Percentiles rank a stretch among this genome's conserved stretches.
Conservation (phyloP, 2,329 filamentous ascomycete species). For the Hymenoscyphus fructigenus region DNA sequence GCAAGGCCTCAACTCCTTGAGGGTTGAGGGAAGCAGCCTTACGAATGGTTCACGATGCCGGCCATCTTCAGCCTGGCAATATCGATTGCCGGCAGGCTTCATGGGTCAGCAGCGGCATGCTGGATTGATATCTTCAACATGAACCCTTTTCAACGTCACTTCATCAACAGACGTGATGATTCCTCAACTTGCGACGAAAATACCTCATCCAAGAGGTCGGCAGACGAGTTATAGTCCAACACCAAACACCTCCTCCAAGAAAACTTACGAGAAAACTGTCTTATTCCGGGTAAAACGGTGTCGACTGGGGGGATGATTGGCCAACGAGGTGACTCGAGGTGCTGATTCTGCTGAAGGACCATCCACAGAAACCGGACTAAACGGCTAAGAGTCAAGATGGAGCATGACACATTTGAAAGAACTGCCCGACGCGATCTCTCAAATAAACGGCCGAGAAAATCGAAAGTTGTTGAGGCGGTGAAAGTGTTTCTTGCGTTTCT, state of each 20-base stretch:
- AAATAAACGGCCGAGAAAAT: conserved; percentile 18
- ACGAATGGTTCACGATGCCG: conserved; percentile 34
- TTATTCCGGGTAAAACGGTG: conserved; percentile 24
- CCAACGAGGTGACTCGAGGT: conserved; percentile 9
- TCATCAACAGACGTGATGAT: conserved; percentile 13
- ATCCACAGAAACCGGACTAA: not conserved
- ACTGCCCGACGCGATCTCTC: conserved; percentile 7
- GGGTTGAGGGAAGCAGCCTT: conserved; percentile 28
- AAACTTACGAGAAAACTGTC: conserved; percentile 16
- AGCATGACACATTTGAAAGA: conserved; percentile 15
- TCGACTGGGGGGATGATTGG: conserved; percentile 18
- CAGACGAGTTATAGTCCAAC: conserved; percentile 16
- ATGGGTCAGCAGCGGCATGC: conserved; percentile 28
- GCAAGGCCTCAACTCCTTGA: conserved; percentile 26
- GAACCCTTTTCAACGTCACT: conserved; percentile 24
- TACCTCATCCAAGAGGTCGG: conserved; percentile 1
- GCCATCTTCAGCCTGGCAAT: conserved; percentile 26
- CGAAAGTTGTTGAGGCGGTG: conserved; percentile 15
- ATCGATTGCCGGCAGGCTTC: conserved; percentile 27
- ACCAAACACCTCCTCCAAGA: conserved; percentile 12
- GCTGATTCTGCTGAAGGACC: conserved; percentile 1
- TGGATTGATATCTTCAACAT: conserved; percentile 16
- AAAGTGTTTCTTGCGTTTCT: conserved; percentile 17
- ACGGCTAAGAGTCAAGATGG: conserved; percentile 3
- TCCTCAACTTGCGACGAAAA: not conserved